These are phyloP conservation scores for Neocallimastix lanati DNA, from an alignment of 192 early-diverging fungal species.

Conservation along the genomic window DNA sequence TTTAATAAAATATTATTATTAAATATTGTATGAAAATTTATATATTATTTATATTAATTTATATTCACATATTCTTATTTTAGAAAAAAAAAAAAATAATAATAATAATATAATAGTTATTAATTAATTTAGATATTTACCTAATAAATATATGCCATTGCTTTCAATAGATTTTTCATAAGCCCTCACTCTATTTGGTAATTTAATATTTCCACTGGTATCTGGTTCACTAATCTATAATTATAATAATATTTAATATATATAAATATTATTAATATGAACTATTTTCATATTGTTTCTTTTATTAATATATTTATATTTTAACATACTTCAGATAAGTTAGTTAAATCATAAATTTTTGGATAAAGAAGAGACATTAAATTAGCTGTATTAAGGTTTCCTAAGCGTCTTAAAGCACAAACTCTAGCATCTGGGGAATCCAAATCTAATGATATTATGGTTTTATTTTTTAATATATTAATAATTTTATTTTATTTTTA, in stretches of 20 bases:
- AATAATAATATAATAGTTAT: no score
- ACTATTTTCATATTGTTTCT: no score
- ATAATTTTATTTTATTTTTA: not conserved
- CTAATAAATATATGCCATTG: conserved; percentile 62
- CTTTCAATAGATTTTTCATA: conserved; percentile 60
- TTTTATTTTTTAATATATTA: not conserved
- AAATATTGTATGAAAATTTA: no score
- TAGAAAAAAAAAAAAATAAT: no score
- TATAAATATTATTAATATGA: no score
- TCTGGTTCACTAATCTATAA: conserved; percentile 21
- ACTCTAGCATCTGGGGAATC: conserved; percentile 62
- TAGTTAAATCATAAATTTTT: not conserved
- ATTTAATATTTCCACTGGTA: conserved; percentile 26
- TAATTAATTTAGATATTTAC: no score
- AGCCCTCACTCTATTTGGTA: conserved; percentile 50
- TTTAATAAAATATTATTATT: no score
- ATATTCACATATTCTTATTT: not conserved
- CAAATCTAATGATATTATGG: conserved; percentile 17
- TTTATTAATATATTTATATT: no score
- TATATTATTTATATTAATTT: not conserved
- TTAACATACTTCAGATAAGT: conserved; percentile 7
- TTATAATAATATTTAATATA: no score
- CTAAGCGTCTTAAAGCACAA: not conserved
- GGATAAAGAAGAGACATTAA: not conserved
- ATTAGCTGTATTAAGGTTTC: not conserved